These are phyloP conservation scores for Ambrosiella cleistominuta DNA, from an alignment of 2,329 filamentous ascomycete genomes.

Conservation along the genomic window DNA sequence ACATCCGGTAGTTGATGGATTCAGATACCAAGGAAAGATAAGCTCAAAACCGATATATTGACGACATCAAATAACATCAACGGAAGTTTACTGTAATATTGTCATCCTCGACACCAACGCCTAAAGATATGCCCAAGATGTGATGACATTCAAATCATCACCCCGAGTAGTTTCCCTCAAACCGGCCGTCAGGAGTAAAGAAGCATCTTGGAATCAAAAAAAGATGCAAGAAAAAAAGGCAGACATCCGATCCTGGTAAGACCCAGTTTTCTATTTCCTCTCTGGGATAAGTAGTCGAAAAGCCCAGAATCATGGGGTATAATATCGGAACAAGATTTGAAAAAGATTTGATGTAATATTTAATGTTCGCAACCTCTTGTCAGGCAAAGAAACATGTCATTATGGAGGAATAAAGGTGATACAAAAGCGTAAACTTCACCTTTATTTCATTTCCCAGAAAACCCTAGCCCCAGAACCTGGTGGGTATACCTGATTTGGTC, in stretches of 20 bases:
- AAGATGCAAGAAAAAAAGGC: not conserved
- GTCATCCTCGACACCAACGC: too few species aligned
- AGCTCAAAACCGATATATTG: not conserved
- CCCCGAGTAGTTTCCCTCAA: not conserved
- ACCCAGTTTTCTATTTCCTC: constrained; percentile 9
- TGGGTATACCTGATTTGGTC: too few species aligned
- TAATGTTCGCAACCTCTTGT: too few species aligned
- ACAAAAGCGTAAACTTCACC: too few species aligned
- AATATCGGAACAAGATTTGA: not conserved
- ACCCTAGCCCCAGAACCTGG: too few species aligned
- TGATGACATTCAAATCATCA: too few species aligned
- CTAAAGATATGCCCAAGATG: too few species aligned
- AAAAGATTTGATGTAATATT: too few species aligned
- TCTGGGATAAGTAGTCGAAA: constrained; percentile 2
- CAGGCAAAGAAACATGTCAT: not conserved
- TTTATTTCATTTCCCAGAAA: too few species aligned
- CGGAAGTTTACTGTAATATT: too few species aligned
- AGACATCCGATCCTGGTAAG: not conserved
- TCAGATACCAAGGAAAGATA: not conserved
- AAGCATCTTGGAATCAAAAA: not conserved
- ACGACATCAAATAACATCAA: not conserved
- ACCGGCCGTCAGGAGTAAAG: not conserved
- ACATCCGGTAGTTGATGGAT: not conserved
- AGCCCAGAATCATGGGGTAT: not conserved
- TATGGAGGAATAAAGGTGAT: not conserved